Base-by-base conservation (phyloP, 1,284 basidiomycete genomes). In the Mrakiaceae sp. region DNA sequence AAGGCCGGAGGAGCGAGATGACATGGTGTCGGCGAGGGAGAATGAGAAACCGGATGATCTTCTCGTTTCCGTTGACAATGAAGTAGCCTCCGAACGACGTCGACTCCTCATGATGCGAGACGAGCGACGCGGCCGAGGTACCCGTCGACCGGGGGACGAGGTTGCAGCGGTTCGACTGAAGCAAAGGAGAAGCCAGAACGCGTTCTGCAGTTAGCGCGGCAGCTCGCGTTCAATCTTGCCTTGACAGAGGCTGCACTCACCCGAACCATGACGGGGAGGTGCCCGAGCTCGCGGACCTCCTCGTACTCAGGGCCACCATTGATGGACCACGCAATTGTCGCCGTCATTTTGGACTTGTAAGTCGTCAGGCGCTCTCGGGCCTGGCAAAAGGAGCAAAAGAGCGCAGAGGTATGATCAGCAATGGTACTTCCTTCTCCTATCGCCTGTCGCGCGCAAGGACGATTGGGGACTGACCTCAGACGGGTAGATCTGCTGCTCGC, bases 71-170 rank as follows among this genome's bases (percentile, higher is more conserved):
- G 76, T 99, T 99, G 75, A 99, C 87, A 72, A 99, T 84, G 74
- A 98, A 99, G 79, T 98, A 98, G 43, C 95, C 96, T 57, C 96
- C 96, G 74, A 98, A 96, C 75, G 98, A 96, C 78, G 95, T 93
- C 3, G 96, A 86, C 74, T 99, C 96, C 80, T 99, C 96, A 73
- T 95, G 88, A 70, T 87, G 87, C 66, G 81, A 79, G 57, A 98
- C 91, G 61, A 99, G 86, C 66, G 92, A 87, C 8, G 86, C 82
- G 4, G 95, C 90, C 3, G 90, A 84, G 78, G 97, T 82, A 53
- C 83, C 83, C 54, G 87, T 86, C 27, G 27, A 27, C 27, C 27
- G 27, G 27, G 27, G 27, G 27, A 27, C 27, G 42, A 98, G 76
- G 75, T 98, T 96, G 77, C 96, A 99, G 63, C 95, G 82, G 42